phyloP scores from a whole-genome alignment of 1,284 basidiomycete genomes.

The Ustilago hordei region DNA sequence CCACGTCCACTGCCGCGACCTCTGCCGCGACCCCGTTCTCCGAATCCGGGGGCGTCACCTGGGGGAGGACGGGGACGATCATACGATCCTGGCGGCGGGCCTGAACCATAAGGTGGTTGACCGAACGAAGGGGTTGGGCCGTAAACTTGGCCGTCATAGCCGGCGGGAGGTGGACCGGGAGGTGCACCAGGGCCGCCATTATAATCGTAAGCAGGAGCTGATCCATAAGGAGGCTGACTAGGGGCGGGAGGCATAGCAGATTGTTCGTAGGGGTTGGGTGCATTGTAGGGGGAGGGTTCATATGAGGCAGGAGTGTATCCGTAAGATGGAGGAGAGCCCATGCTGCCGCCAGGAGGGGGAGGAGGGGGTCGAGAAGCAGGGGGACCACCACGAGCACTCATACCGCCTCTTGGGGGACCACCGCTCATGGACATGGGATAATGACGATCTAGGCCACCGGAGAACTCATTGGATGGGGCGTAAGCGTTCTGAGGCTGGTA shows the following conservation, averaged over 20 bases:
- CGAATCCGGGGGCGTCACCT: slow-evolving; percentile 22
- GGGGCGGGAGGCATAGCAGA: slow-evolving; percentile 16
- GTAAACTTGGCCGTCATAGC: slow-evolving; percentile 23
- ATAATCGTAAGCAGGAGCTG: slow-evolving; percentile 27
- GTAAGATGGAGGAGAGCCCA: slow-evolving; percentile 31
- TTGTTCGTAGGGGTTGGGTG: slow-evolving; percentile 21
- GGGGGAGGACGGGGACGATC: slow-evolving; percentile 28
- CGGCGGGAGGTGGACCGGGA: slow-evolving; percentile 14
- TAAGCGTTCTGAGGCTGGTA: slow-evolving; percentile 36
- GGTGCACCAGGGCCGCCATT: slow-evolving; percentile 8
- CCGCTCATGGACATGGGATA: slow-evolving; percentile 35
- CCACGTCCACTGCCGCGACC: slow-evolving; percentile 31
- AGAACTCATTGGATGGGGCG: slow-evolving; percentile 28
- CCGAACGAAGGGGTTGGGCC: slow-evolving; percentile 17
- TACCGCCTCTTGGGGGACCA: slow-evolving; percentile 35
- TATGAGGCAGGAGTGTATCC: slow-evolving; percentile 17
- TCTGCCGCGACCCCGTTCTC: slow-evolving; percentile 12
- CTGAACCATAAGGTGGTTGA: slow-evolving; percentile 18
- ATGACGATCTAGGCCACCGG: slow-evolving; percentile 40
- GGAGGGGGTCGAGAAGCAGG: slow-evolving; percentile 29
- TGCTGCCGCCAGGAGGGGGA: slow-evolving; percentile 5
- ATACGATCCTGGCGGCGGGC: slow-evolving; percentile 18
- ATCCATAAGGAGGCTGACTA: slow-evolving; percentile 23
- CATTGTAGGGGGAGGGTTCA: slow-evolving; percentile 6
- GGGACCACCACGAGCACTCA: slow-evolving; percentile 35